Percentiles rank a stretch among this genome's conserved stretches.
Evolutionary conservation across 352 stramenopile genomes (phyloP).

Genomic region (Peronosclerospora sorghi): DNA sequence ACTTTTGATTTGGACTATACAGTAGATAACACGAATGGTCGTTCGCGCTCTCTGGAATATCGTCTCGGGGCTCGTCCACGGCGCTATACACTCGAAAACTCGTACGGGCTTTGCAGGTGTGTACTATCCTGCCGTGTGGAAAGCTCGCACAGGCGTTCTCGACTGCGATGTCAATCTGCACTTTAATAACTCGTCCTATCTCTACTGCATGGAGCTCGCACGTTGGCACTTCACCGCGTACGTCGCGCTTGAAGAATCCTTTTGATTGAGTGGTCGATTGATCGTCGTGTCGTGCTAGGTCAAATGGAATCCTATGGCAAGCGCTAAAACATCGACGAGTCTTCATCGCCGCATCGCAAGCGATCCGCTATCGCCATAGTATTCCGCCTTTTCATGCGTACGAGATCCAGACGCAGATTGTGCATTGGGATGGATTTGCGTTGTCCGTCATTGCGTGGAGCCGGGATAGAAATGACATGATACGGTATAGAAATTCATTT

Average conservation of each 20-base stretch:
- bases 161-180: slow-evolving; percentile 83
- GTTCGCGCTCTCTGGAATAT: slow-evolving; percentile 71
- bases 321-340: slow-evolving; percentile 51
- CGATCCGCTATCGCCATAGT: slow-evolving; percentile 48
- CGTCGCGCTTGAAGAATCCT: not conserved
- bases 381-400: slow-evolving; percentile 48
- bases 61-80: slow-evolving; percentile 42
- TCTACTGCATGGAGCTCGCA: slow-evolving; percentile 80
- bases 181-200: slow-evolving; percentile 77
- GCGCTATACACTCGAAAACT: slow-evolving; percentile 40
- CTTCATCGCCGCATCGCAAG: slow-evolving; percentile 50
- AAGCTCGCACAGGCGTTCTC: slow-evolving; percentile 49
- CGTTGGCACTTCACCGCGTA: slow-evolving; percentile 79
- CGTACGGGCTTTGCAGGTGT: slow-evolving; percentile 38
- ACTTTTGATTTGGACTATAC: slow-evolving; percentile 7
- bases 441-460: no score
- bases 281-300: slow-evolving; percentile 1
- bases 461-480: no score
- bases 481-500: no score
- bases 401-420: slow-evolving; percentile 43
- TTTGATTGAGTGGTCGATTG: not conserved
- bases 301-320: slow-evolving; percentile 39
- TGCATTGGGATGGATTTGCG: slow-evolving; percentile 51
- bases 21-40: slow-evolving; percentile 29
- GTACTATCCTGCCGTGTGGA: slow-evolving; percentile 66